Evolutionary conservation across 2,329 filamentous ascomycete species (phyloP).

Genomic region (Trichoderma sp.): DNA sequence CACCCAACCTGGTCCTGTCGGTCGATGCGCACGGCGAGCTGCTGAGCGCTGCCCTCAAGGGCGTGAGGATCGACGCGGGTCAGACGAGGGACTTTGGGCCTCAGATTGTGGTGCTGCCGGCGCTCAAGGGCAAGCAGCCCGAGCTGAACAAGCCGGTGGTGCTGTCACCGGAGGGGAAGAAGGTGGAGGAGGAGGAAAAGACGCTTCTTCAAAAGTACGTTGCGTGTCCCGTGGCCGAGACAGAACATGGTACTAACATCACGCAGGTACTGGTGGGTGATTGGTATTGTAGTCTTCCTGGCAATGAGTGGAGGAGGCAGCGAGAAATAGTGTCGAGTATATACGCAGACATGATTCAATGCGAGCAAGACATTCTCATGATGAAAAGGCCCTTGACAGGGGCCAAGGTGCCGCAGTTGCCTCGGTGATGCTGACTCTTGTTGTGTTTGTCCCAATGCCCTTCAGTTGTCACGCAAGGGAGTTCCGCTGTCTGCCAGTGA

Average conservation of each 20-base stretch:
- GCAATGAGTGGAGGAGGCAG: slow-evolving; percentile 53
- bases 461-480: neutral
- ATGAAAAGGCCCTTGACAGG: neutral
- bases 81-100: slow-evolving; percentile 67
- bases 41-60: slow-evolving; percentile 56
- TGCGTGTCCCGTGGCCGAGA: neutral
- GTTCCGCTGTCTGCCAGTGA: neutral
- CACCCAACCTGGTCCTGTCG: slow-evolving; percentile 58
- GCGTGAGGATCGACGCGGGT: slow-evolving; percentile 64
- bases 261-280: slow-evolving; percentile 67
- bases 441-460: neutral
- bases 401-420: too few relatives aligned
- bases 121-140: slow-evolving; percentile 56
- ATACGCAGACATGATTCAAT: neutral
- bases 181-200: slow-evolving; percentile 61
- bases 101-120: slow-evolving; percentile 55
- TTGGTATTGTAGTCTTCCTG: slow-evolving; percentile 57
- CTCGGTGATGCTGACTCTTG: neutral
- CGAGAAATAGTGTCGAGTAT: slow-evolving; percentile 49
- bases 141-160: slow-evolving; percentile 66
- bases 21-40: slow-evolving; percentile 51
- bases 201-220: slow-evolving; percentile 67
- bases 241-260: slow-evolving; percentile 40
- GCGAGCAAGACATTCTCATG: neutral
- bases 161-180: slow-evolving; percentile 61